These are phyloP conservation scores for Colletotrichum cereale DNA, from an alignment of 2,329 filamentous ascomycete species.

Conservation along the genomic window DNA sequence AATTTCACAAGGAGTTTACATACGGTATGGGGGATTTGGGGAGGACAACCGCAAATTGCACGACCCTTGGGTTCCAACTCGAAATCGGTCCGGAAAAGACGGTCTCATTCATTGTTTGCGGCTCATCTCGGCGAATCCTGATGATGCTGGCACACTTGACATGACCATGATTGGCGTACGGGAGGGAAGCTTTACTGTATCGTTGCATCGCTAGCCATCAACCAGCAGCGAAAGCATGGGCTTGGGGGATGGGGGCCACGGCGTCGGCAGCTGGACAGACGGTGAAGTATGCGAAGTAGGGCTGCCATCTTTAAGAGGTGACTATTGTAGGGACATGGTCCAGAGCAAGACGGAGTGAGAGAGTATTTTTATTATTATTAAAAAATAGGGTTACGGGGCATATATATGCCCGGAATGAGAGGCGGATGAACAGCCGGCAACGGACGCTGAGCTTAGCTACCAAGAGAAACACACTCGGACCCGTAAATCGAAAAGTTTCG, in stretches of 20 bases:
- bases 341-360: conserved; percentile 14
- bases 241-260: background rate
- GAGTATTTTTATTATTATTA: background rate
- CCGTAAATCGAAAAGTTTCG: conserved; percentile 24
- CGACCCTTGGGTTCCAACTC: conserved; percentile 21
- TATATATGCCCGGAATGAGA: conserved; percentile 5
- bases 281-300: conserved; percentile 11
- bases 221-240: conserved; percentile 17
- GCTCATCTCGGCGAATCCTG: conserved; percentile 10
- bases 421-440: conserved; percentile 26
- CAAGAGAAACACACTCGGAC: conserved; percentile 28
- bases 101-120: conserved; percentile 24
- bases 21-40: conserved; percentile 14
- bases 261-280: background rate
- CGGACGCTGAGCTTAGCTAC: conserved; percentile 26
- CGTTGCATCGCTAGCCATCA: conserved; percentile 19
- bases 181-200: conserved; percentile 5
- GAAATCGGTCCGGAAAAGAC: conserved; percentile 32
- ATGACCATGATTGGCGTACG: conserved; percentile 29
- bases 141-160: conserved; percentile 14
- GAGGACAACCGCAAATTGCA: conserved; percentile 35
- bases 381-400: conserved; percentile 6
- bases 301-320: background rate
- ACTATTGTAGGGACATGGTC: conserved; percentile 15
- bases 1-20: conserved; percentile 35